A percentile compares a stretch with the other conserved stretches of the same genome.
These are phyloP conservation scores for Monosporascus cannonballus DNA, from an alignment of 2,329 filamentous ascomycete genomes.

Conservation along the genomic window DNA sequence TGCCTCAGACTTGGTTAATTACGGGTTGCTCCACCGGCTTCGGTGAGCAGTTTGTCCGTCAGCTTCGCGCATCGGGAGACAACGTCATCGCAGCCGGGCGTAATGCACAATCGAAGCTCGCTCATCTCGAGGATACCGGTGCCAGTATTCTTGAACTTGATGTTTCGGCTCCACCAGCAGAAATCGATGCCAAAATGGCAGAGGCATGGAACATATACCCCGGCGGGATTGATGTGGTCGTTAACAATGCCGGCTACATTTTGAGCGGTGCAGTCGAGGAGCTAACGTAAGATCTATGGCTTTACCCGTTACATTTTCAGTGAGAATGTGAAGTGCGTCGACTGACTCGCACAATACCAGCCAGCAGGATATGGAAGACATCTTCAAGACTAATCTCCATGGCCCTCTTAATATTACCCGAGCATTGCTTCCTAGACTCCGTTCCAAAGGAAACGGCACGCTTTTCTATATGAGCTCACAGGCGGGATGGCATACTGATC, in stretches of 20 bases:
- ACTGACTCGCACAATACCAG: conserved; percentile 10
- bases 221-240: conserved; percentile 30
- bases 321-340: not conserved
- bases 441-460: conserved; percentile 23
- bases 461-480: conserved; percentile 30
- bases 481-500: conserved; percentile 27
- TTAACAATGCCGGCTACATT: conserved; percentile 28
- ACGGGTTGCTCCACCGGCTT: conserved; percentile 39
- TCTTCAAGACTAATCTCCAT: conserved; percentile 30
- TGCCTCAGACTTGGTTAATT: conserved; percentile 29
- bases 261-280: conserved; percentile 17
- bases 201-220: conserved; percentile 15
- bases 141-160: conserved; percentile 25
- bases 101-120: conserved; percentile 25
- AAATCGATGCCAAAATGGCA: conserved; percentile 12
- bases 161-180: conserved; percentile 13
- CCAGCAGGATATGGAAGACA: conserved; percentile 19
- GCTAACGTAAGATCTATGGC: conserved; percentile 10
- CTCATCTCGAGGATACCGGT: conserved; percentile 30
- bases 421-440: conserved; percentile 26
- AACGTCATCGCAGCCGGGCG: conserved; percentile 38
- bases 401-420: conserved; percentile 31
- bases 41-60: conserved; percentile 29
- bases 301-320: not conserved
- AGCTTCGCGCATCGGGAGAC: conserved; percentile 31